Evolutionary conservation across 2,329 filamentous ascomycete genomes (phyloP), one percentile per base, ranked within the genome.

Genomic region (Paecilomyces niveus): DNA sequence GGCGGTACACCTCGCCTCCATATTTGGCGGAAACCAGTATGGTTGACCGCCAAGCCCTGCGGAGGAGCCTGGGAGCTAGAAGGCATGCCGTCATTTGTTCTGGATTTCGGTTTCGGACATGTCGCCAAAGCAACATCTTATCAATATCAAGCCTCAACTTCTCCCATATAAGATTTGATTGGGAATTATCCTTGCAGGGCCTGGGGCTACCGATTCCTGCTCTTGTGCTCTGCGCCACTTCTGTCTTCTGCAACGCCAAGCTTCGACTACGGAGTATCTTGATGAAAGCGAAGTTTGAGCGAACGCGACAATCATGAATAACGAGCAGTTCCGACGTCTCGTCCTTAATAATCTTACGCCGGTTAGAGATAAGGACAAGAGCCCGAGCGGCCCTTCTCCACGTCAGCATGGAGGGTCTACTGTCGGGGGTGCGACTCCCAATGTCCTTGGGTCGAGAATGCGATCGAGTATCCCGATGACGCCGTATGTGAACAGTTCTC

Each of bases 401-500:
- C 51, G 15, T n/a, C 51, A 59, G 74, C n/a, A 45, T 8, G 39
- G 39, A 7, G 13, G 6, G 3, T 21, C 39, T 45, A 9, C 39
- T n/a, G 39, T 65, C 58, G 72, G 60, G 75, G 74, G 70, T 73
- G 68, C 83, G 79, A 81, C 78, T 62, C 70, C 77, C 54, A 79
- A 82, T 54, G 76, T 85, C 3, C 80, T 96, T 58, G 92, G 92
- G 22, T 94, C 90, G 59, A 84, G 89, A 68, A 86, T 89, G 75
- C 85, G 86, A 64, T 84, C 89, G 33, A 93, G 85, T 73, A 93
- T 96, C 61, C 91, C 91, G 58, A 97, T 97, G 93, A 97, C 93
- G 54, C 93, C 93, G 88, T 92, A 81, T 67, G 86, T 80, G 39
- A 18, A 45, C 22, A 39, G 35, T 5, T 45, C 8, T 29, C 45